phyloP scores from a whole-genome alignment of 148 eudicot genomes.

The Oxyria digyna region DNA sequence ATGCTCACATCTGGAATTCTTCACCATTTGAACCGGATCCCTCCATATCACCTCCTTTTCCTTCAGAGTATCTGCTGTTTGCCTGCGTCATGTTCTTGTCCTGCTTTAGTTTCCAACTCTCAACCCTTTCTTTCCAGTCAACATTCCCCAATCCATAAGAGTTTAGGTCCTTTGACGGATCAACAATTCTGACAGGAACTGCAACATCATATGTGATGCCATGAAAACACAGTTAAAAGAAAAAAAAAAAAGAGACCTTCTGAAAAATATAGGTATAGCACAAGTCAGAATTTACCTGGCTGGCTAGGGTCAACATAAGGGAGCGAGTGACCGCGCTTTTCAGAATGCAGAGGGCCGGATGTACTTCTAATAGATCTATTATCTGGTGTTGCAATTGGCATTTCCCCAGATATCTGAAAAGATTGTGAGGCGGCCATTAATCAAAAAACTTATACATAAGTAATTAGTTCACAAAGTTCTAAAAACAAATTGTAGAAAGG shows the following conservation, averaged over 20 bases:
- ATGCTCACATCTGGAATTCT: slow-evolving; percentile 89
- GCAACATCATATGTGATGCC: slow-evolving; percentile 13
- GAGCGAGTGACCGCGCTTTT: slow-evolving; percentile 64
- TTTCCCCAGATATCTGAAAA: slow-evolving; percentile 83
- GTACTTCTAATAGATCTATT: slow-evolving; percentile 80
- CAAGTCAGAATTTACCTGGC: slow-evolving; percentile 44
- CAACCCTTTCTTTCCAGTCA: slow-evolving; percentile 99
- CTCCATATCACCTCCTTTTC: slow-evolving; percentile 82
- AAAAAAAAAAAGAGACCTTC: background rate
- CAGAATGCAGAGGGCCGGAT: slow-evolving; percentile 86
- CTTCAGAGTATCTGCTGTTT: slow-evolving; percentile 57
- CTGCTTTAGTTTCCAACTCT: slow-evolving; percentile 97
- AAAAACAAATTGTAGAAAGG: background rate
- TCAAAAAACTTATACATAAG: background rate
- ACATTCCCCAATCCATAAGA: slow-evolving; percentile 87
- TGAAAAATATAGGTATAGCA: background rate
- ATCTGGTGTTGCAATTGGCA: slow-evolving; percentile 73
- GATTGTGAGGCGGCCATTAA: background rate
- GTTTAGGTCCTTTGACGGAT: slow-evolving; percentile 91
- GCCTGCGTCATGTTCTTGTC: slow-evolving; percentile 61
- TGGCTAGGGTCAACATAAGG: slow-evolving; percentile 81
- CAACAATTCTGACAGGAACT: slow-evolving; percentile 96
- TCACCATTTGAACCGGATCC: slow-evolving; percentile 97
- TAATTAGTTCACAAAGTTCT: background rate
- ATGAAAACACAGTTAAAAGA: background rate